Evolutionary conservation across 2,329 filamentous ascomycete genomes (phyloP).

Genomic region (Cytospora paraplurivora): DNA sequence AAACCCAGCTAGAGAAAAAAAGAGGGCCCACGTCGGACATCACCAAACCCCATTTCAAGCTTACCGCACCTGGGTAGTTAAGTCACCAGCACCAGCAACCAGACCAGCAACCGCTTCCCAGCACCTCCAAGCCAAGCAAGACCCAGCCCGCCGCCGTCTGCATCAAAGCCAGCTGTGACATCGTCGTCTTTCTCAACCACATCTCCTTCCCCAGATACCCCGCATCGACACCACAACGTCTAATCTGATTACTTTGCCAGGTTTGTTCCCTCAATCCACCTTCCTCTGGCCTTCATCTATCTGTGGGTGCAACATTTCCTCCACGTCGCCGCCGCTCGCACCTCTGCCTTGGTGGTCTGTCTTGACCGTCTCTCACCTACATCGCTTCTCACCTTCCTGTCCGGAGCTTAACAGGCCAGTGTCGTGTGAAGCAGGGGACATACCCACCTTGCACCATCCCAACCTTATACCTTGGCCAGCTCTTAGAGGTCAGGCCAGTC

Average conservation of each 20-base stretch:
- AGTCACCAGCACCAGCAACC: conserved; percentile 12
- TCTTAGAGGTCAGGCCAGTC: conserved; percentile 12
- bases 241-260: conserved; percentile 21
- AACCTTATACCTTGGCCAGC: conserved; percentile 1
- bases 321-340: conserved; percentile 13
- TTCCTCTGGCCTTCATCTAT: conserved; percentile 11
- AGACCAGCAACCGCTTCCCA: conserved; percentile 14
- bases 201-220: conserved; percentile 24
- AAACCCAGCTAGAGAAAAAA: conserved; percentile 8
- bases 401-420: conserved; percentile 14
- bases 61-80: not conserved
- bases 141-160: conserved; percentile 18
- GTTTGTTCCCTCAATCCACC: conserved; percentile 13
- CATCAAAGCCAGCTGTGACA: conserved; percentile 24
- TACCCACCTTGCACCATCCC: conserved; percentile 16
- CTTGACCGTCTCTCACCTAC: conserved; percentile 9
- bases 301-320: conserved; percentile 16
- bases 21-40: conserved; percentile 17
- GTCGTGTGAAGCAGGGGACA: conserved; percentile 23
- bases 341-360: conserved; percentile 2
- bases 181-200: conserved; percentile 23
- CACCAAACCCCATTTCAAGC: conserved; percentile 21
- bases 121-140: conserved; percentile 2
- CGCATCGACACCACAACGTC: conserved; percentile 22
- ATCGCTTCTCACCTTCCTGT: conserved; percentile 21